Evolutionary conservation across 495 filamentous ascomycete species (phyloP).

Genomic region (Ramalina peruviana): DNA sequence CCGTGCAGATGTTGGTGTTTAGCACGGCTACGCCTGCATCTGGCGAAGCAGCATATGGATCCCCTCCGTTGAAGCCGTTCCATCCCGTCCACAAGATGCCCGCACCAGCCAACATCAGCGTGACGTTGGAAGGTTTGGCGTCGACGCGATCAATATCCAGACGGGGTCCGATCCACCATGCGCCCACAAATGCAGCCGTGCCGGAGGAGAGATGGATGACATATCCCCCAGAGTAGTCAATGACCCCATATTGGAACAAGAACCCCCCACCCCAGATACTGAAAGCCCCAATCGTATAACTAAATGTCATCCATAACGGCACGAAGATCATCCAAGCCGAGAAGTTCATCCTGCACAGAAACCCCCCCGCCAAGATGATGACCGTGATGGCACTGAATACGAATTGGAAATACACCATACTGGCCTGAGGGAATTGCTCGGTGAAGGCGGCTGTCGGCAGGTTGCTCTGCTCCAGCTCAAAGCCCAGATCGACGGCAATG

Average conservation of each 20-base stretch:
- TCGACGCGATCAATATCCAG: conserved; percentile 34
- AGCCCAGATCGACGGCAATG: conserved; percentile 33
- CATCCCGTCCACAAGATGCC: conserved; percentile 46
- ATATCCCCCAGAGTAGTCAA: conserved; percentile 47
- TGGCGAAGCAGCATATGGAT: conserved; percentile 38
- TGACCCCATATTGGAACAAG: conserved; percentile 33
- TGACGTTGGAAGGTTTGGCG: conserved; percentile 37
- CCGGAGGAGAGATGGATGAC: conserved; percentile 45
- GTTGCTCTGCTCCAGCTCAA: conserved; percentile 29
- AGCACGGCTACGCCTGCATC: conserved; percentile 44
- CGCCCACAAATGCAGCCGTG: conserved; percentile 40
- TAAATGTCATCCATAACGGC: conserved; percentile 35
- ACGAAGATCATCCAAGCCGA: conserved; percentile 44
- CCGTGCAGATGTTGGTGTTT: conserved; percentile 42
- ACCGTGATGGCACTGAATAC: conserved; percentile 46
- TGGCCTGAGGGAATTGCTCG: conserved; percentile 32
- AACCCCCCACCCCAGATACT: conserved; percentile 45
- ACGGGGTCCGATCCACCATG: conserved; percentile 41
- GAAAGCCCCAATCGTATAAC: conserved; percentile 30
- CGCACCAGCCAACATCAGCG: conserved; percentile 35
- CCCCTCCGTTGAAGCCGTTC: conserved; percentile 47
- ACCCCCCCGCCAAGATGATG: conserved; percentile 36
- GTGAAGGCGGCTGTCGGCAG: conserved; percentile 29
- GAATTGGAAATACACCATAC: conserved; percentile 49
- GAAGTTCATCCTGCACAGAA: conserved; percentile 40